Percentiles rank a stretch among this genome's conserved stretches.
Evolutionary conservation across 2,329 filamentous ascomycete species (phyloP).

Genomic region (Annulohypoxylon truncatum): DNA sequence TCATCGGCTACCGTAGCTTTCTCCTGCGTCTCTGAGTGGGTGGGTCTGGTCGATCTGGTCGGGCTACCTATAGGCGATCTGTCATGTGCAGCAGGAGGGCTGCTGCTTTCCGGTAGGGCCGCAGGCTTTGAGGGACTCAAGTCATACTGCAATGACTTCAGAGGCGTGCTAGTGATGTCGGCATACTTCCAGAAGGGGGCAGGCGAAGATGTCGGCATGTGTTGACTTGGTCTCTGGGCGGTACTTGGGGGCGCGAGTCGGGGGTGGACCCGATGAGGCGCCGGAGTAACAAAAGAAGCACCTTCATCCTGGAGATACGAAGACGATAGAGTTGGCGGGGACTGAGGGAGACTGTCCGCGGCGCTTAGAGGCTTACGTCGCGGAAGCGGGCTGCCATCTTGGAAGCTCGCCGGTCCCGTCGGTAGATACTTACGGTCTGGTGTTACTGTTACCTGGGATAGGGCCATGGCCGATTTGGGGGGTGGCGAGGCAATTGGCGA

Average conservation of each 20-base stretch:
- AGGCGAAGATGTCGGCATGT: slow-evolving; percentile 86
- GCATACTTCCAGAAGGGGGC: slow-evolving; percentile 92
- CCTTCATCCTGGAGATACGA: slow-evolving; percentile 71
- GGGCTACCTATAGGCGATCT: slow-evolving; percentile 65
- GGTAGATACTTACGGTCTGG: slow-evolving; percentile 65
- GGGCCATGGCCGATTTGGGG: slow-evolving; percentile 61
- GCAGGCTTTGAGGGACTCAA: slow-evolving; percentile 67
- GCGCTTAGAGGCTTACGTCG: slow-evolving; percentile 62
- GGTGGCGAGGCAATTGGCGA: slow-evolving; percentile 66
- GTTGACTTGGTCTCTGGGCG: slow-evolving; percentile 82
- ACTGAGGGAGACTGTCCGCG: slow-evolving; percentile 64
- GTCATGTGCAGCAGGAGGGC: slow-evolving; percentile 63
- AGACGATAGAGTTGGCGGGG: slow-evolving; percentile 68
- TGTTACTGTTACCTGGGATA: slow-evolving; percentile 69
- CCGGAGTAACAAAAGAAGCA: slow-evolving; percentile 75
- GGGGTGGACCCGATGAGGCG: slow-evolving; percentile 78
- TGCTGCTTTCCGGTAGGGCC: slow-evolving; percentile 65
- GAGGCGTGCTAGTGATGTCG: slow-evolving; percentile 78
- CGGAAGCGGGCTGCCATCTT: slow-evolving; percentile 72
- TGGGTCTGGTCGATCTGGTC: slow-evolving; percentile 58
- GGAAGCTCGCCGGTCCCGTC: slow-evolving; percentile 53
- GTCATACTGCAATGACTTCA: slow-evolving; percentile 65
- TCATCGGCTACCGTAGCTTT: slow-evolving; percentile 40
- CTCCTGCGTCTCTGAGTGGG: slow-evolving; percentile 45
- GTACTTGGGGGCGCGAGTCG: slow-evolving; percentile 83